Conservation (phyloP, 2,329 filamentous ascomycete genomes). For the Fusarium nodosum region DNA sequence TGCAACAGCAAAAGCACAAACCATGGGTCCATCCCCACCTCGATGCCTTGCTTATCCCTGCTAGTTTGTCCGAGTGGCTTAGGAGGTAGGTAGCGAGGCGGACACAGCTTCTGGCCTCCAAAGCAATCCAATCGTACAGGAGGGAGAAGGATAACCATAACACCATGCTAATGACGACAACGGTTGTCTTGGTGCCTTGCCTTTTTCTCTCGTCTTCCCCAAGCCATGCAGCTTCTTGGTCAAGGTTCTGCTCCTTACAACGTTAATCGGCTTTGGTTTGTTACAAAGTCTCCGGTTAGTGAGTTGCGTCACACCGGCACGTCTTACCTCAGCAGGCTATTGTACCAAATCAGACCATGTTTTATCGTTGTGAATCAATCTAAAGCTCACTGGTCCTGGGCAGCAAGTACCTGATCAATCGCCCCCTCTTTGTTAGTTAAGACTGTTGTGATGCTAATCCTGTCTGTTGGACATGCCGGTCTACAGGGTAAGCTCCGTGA, state of each 20-base stretch:
- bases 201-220: neutral
- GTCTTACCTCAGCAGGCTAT: neutral
- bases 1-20: slow-evolving; percentile 8
- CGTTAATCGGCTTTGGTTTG: neutral
- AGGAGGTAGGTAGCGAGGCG: slow-evolving; percentile 49
- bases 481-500: neutral
- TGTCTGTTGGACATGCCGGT: neutral
- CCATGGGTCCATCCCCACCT: slow-evolving; percentile 14
- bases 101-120: slow-evolving; percentile 39
- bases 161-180: neutral
- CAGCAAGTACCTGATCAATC: neutral
- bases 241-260: neutral
- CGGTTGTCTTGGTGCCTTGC: neutral
- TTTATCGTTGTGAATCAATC: neutral
- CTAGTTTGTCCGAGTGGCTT: slow-evolving; percentile 38
- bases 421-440: neutral
- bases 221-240: neutral
- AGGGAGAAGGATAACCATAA: neutral
- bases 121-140: slow-evolving; percentile 6
- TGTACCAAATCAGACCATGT: neutral
- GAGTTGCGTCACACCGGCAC: slow-evolving; percentile 34
- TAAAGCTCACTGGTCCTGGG: neutral
- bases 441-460: neutral
- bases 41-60: slow-evolving; percentile 26
- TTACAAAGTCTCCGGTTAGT: neutral